Conservation (phyloP, 164 flowering plant species). For the Pachysandra terminalis region DNA sequence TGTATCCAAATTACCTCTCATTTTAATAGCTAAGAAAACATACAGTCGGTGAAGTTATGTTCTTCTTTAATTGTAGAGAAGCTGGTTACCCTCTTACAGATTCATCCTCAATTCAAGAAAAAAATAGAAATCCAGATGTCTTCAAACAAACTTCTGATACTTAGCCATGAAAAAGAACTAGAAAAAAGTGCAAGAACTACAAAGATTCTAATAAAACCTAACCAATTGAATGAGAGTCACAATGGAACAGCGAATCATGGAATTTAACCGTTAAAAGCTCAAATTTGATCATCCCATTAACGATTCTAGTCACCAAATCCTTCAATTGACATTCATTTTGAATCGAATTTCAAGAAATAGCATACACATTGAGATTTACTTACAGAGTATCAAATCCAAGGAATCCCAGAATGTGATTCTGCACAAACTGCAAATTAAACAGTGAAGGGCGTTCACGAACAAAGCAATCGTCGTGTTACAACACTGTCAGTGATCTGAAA, state of each 20-base stretch:
- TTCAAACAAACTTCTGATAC: neutral
- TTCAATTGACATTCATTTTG: neutral
- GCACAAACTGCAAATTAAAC: too few relatives aligned
- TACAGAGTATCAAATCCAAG: too few relatives aligned
- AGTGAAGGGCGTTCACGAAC: too few relatives aligned
- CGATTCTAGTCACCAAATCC: too few relatives aligned
- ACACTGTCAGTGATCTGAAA: neutral
- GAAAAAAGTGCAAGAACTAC: neutral
- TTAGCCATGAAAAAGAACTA: neutral
- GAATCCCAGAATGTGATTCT: too few relatives aligned
- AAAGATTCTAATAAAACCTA: neutral
- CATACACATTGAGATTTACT: too few relatives aligned
- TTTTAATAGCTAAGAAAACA: neutral
- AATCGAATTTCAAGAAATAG: too few relatives aligned
- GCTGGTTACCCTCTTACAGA: neutral
- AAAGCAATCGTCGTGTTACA: neutral
- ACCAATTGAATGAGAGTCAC: neutral
- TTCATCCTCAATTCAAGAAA: neutral
- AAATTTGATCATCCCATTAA: too few relatives aligned
- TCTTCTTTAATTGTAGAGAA: neutral
- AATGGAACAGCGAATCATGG: neutral
- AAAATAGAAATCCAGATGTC: neutral
- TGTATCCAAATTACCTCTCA: conserved; percentile 13
- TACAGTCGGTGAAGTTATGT: too few relatives aligned
- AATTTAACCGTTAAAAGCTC: neutral